Conservation (phyloP, 495 filamentous ascomycete species). For the Delitschia confertaspora region DNA sequence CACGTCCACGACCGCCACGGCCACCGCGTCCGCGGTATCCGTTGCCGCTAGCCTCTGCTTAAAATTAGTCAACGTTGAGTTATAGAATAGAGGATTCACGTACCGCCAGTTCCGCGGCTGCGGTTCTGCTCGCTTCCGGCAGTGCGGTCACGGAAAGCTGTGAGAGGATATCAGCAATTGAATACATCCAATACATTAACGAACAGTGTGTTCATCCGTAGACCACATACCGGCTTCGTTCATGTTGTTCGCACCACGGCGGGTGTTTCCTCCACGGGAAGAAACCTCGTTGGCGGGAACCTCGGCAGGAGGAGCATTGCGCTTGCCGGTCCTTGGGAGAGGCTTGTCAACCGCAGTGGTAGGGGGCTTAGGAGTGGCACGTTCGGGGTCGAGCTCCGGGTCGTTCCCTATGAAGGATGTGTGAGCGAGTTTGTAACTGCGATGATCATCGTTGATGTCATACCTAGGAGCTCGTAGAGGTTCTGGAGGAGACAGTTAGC, state of each 20-base stretch:
- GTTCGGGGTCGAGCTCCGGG: conserved; percentile 74
- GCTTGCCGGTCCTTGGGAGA: conserved; percentile 69
- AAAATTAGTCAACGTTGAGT: conserved; percentile 28
- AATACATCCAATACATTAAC: conserved; percentile 6
- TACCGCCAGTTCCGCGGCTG: conserved; percentile 68
- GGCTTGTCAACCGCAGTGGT: conserved; percentile 82
- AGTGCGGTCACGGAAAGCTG: conserved; percentile 86
- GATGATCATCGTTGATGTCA: neutral
- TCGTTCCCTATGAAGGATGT: conserved; percentile 59
- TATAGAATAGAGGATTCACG: conserved; percentile 36
- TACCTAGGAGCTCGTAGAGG: conserved; percentile 40
- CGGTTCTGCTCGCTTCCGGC: conserved; percentile 78
- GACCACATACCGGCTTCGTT: conserved; percentile 25
- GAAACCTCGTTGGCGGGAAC: conserved; percentile 42
- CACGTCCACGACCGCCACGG: conserved; percentile 48
- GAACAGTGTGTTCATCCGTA: no score
- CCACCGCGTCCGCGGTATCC: conserved; percentile 36
- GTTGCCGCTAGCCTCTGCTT: conserved; percentile 19
- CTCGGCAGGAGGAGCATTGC: conserved; percentile 72
- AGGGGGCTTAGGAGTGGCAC: conserved; percentile 64
- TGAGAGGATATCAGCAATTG: conserved; percentile 5
- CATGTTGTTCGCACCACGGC: conserved; percentile 39
- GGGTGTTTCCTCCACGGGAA: conserved; percentile 40
- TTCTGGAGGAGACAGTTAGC: conserved; percentile 31
- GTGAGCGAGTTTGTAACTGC: neutral